phyloP scores from a whole-genome alignment of 768 basidiomycete genomes.

The Boletellus ananiceps region DNA sequence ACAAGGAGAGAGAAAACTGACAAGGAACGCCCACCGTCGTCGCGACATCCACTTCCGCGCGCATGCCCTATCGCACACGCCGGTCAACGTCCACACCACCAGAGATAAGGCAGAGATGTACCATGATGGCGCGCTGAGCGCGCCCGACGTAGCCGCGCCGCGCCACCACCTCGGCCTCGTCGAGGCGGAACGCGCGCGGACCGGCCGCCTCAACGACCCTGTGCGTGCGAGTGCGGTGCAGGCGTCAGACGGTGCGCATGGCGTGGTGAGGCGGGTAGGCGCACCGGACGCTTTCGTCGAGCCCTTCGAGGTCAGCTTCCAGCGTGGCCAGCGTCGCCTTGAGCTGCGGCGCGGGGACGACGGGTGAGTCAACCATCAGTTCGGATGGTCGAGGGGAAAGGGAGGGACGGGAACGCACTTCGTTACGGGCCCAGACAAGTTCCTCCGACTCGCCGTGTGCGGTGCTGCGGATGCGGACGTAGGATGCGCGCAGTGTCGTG shows the following conservation, averaged over 20 bases:
- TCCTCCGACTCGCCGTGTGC: conserved; percentile 75
- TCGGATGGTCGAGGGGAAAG: too few relatives aligned
- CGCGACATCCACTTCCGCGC: conserved; percentile 48
- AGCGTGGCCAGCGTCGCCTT: conserved; percentile 71
- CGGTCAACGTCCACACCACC: conserved; percentile 6
- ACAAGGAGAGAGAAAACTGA: neutral
- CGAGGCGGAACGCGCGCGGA: conserved; percentile 78
- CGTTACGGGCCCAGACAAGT: conserved; percentile 71
- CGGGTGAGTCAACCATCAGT: too few relatives aligned
- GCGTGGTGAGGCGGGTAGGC: conserved; percentile 14
- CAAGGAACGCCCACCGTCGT: conserved; percentile 11
- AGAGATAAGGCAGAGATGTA: conserved; percentile 35
- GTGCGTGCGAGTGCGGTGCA: neutral
- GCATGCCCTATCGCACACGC: conserved; percentile 65
- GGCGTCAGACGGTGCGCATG: neutral
- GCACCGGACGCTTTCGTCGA: conserved; percentile 92
- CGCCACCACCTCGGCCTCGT: conserved; percentile 68
- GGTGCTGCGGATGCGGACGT: conserved; percentile 71
- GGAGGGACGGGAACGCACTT: conserved; percentile 35
- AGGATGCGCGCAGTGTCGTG: conserved; percentile 67
- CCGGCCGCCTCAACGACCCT: conserved; percentile 88
- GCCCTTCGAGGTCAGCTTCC: conserved; percentile 84
- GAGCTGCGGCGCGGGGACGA: conserved; percentile 41
- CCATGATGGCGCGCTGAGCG: conserved; percentile 75
- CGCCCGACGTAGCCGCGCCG: conserved; percentile 73